Evolutionary conservation across 2,329 filamentous ascomycete genomes (phyloP).

Genomic region (Shiraia bambusicola): DNA sequence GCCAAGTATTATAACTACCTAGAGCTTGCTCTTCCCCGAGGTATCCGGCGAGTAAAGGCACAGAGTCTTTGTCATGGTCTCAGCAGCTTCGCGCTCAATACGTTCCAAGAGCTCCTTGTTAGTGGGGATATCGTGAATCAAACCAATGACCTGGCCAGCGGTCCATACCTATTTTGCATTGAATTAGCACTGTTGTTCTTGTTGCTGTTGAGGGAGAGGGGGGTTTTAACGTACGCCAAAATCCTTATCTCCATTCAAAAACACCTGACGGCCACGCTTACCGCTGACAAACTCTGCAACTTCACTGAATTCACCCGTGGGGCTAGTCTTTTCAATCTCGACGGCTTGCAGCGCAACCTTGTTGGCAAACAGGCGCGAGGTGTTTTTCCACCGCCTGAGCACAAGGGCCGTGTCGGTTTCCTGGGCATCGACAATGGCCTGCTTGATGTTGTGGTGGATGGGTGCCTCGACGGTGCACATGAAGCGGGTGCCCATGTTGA

Average conservation of each 20-base stretch:
- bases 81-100: conserved; percentile 51
- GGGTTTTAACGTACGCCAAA: conserved; percentile 58
- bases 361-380: conserved; percentile 83
- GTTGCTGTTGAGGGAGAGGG: neutral
- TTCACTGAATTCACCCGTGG: conserved; percentile 84
- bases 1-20: conserved; percentile 8
- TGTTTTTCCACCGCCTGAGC: conserved; percentile 90
- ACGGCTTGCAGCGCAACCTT: conserved; percentile 79
- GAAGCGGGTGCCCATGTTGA: conserved; percentile 99
- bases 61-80: conserved; percentile 44
- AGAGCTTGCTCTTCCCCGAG: conserved; percentile 47
- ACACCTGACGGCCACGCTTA: conserved; percentile 87
- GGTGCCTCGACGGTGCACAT: conserved; percentile 95
- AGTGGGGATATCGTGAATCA: conserved; percentile 55
- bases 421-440: conserved; percentile 81
- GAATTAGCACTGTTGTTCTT: conserved; percentile 7
- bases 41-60: conserved; percentile 38
- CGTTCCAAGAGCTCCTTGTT: conserved; percentile 49
- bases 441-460: conserved; percentile 90
- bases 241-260: conserved; percentile 86
- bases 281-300: conserved; percentile 86
- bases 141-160: conserved; percentile 83
- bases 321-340: conserved; percentile 80
- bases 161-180: conserved; percentile 84
- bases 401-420: conserved; percentile 92